These are phyloP conservation scores for Phialemonium atrogriseum DNA, from an alignment of 2,329 filamentous ascomycete genomes.

Conservation along the genomic window DNA sequence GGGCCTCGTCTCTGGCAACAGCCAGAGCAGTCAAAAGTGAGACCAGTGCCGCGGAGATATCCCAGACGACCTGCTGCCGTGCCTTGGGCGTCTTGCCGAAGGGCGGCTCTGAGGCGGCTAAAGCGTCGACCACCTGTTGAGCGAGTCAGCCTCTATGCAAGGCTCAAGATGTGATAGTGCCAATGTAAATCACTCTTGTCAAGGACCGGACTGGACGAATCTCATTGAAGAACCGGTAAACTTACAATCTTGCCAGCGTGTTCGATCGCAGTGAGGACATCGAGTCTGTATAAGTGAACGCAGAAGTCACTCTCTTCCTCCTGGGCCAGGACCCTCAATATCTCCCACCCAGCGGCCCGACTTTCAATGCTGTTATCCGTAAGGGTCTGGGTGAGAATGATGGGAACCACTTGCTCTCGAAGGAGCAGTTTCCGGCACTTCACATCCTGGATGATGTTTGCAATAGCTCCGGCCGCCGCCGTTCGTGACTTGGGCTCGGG, in stretches of 20 bases:
- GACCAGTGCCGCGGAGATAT: conserved; percentile 44
- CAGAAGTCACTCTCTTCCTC: conserved; percentile 61
- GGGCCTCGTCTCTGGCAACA: conserved; percentile 53
- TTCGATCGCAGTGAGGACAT: conserved; percentile 52
- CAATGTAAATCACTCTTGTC: too few relatives aligned
- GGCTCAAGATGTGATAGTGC: too few relatives aligned
- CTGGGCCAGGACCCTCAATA: conserved; percentile 50
- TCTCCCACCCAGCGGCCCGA: conserved; percentile 59
- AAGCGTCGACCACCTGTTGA: conserved; percentile 32
- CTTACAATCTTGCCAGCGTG: conserved; percentile 45
- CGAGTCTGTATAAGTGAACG: conserved; percentile 54
- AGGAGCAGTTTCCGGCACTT: conserved; percentile 57
- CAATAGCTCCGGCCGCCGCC: conserved; percentile 49
- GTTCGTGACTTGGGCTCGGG: conserved; percentile 51
- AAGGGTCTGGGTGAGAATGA: conserved; percentile 54
- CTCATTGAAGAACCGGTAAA: conserved; percentile 20
- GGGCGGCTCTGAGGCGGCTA: conserved; percentile 28
- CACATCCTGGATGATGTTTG: conserved; percentile 53
- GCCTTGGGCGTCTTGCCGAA: conserved; percentile 42
- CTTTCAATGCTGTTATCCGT: conserved; percentile 56
- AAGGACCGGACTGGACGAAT: too few relatives aligned
- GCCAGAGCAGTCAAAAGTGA: conserved; percentile 45
- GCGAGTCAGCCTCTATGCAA: conserved; percentile 7
- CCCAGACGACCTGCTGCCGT: conserved; percentile 45
- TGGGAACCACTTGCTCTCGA: conserved; percentile 57